Evolutionary conservation across 495 filamentous ascomycete species (phyloP).

Genomic region (Lepidopterella palustris): DNA sequence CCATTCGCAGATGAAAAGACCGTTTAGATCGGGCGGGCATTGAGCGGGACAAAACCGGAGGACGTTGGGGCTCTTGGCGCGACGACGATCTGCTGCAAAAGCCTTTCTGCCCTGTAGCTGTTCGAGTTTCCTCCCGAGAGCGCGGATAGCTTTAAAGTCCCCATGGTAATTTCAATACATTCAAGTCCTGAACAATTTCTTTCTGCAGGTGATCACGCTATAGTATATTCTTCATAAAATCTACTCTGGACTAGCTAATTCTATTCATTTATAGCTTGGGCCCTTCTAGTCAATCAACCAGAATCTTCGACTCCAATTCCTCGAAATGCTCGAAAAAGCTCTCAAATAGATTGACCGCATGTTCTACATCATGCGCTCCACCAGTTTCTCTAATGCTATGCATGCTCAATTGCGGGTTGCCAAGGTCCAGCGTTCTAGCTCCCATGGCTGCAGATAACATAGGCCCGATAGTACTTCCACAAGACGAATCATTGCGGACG

Average conservation of each 20-base stretch:
- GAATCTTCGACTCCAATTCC: constrained; percentile 69
- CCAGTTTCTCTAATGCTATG: constrained; percentile 93
- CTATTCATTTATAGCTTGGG: constrained; percentile 16
- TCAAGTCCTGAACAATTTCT: no score
- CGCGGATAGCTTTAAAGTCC: no score
- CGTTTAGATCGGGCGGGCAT: not conserved
- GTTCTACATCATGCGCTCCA: constrained; percentile 78
- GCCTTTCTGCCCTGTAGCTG: no score
- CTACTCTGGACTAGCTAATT: not conserved
- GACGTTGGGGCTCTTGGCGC: not conserved
- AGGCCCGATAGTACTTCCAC: constrained; percentile 93
- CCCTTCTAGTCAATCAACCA: constrained; percentile 54
- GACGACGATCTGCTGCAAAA: not conserved
- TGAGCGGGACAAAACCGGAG: not conserved
- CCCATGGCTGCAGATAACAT: constrained; percentile 85
- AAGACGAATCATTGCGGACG: constrained; percentile 88
- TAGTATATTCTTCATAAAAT: no score
- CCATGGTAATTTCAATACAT: no score
- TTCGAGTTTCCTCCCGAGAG: no score
- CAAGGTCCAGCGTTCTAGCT: constrained; percentile 81
- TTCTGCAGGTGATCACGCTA: no score
- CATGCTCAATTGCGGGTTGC: constrained; percentile 95
- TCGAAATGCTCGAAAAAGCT: constrained; percentile 81
- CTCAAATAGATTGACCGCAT: constrained; percentile 79
- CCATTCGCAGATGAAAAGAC: no score